These are phyloP conservation scores for Volutella citrinella DNA, from an alignment of 2,329 filamentous ascomycete species.

Conservation along the genomic window DNA sequence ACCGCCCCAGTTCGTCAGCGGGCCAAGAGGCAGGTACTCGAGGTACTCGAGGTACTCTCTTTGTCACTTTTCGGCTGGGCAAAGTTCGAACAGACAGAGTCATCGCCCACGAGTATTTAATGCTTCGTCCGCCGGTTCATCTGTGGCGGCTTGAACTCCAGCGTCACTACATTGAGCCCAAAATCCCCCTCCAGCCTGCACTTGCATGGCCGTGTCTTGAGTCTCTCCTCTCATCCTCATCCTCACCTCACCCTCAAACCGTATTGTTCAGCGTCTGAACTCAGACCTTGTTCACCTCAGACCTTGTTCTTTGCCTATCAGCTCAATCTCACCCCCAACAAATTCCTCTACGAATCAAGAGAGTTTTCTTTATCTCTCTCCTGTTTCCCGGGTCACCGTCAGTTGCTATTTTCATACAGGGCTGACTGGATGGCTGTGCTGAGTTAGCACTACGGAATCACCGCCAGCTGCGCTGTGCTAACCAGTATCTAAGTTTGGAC, in stretches of 20 bases:
- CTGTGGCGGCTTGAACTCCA: slow-evolving; percentile 8
- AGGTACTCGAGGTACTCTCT: slow-evolving; percentile 15
- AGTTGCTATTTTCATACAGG: slow-evolving; percentile 28
- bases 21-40: slow-evolving; percentile 9
- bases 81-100: slow-evolving; percentile 21
- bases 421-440: slow-evolving; percentile 30
- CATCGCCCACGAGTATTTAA: slow-evolving; percentile 22
- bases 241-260: no score
- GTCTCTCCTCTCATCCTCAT: slow-evolving; percentile 11
- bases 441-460: slow-evolving; percentile 23
- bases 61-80: slow-evolving; percentile 15
- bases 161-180: no score
- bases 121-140: slow-evolving; percentile 26
- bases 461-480: slow-evolving; percentile 24
- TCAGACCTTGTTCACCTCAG: no score
- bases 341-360: slow-evolving; percentile 23
- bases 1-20: slow-evolving; percentile 15
- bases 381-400: slow-evolving; percentile 14
- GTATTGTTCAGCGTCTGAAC: no score
- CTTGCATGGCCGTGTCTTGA: slow-evolving; percentile 6
- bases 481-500: slow-evolving; percentile 21
- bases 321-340: no score
- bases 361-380: slow-evolving; percentile 26
- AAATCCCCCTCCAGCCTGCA: slow-evolving; percentile 7
- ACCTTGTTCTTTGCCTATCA: no score